Conservation (phyloP, 2,329 filamentous ascomycete species). For the Claviceps sorghi region DNA sequence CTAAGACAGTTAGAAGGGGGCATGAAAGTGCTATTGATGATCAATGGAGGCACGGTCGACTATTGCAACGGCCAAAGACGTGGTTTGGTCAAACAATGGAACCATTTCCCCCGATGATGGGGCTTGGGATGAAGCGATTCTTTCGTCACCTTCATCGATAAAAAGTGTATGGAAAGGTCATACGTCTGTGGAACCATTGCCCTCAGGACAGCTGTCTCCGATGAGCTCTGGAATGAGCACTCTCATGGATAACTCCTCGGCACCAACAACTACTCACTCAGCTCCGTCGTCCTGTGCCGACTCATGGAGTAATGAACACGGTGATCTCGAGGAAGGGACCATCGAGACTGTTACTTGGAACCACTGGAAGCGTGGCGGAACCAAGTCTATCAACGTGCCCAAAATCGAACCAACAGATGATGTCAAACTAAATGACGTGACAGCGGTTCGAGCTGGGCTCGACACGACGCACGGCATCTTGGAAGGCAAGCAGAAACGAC, state of each 20-base stretch:
- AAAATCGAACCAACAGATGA: constrained; percentile 44
- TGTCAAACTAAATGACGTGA: constrained; percentile 37
- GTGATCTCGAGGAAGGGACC: constrained; percentile 23
- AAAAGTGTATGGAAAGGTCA: constrained; percentile 16
- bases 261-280: constrained; percentile 30
- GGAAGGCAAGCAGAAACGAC: constrained; percentile 41
- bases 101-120: constrained; percentile 31
- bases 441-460: constrained; percentile 21
- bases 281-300: constrained; percentile 31
- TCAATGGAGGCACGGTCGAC: constrained; percentile 32
- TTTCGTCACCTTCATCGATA: constrained; percentile 20
- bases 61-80: constrained; percentile 26
- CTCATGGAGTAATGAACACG: constrained; percentile 29
- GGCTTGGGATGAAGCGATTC: constrained; percentile 13
- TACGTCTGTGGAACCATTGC: constrained; percentile 16
- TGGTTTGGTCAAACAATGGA: constrained; percentile 31
- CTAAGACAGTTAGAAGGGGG: constrained; percentile 8
- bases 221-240: constrained; percentile 36
- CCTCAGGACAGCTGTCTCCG: constrained; percentile 37
- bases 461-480: constrained; percentile 11
- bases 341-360: constrained; percentile 31
- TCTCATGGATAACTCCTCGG: constrained; percentile 22
- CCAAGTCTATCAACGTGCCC: constrained; percentile 31
- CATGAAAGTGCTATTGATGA: constrained; percentile 29
- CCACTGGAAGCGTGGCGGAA: constrained; percentile 33